Evolutionary conservation across 1,284 basidiomycete species (phyloP), one percentile per base, ranked within the genome.

Genomic region (Ganoderma meredithae): DNA sequence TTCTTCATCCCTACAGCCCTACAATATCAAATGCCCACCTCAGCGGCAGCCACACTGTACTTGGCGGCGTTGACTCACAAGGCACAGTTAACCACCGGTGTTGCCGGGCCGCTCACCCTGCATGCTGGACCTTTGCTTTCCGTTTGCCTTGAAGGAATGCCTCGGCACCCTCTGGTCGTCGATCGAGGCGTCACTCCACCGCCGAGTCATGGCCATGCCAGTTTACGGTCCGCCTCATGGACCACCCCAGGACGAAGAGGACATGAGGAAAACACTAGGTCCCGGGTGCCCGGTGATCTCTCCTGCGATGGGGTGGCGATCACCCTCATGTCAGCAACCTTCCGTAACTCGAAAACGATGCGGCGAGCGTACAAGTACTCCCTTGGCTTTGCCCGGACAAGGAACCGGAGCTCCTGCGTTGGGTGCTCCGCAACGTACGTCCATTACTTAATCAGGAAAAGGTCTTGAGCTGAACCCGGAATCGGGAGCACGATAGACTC

Each of bases 1-100:
- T 44, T 69, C 65, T 36, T 60, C 70, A 66, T 69, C 62, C 65
- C 65, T 61, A 67, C 67, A 52, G 47, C 40, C 59, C 49, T 33
- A 52, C 65, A 52, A 64, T 64, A 64, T 64, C 66, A 66, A 60
- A 53, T 15, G 27, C 40, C 36, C 43, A 22, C 41, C 17, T 66
- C 62, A 44, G 33, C 43, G 33, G 15, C 52, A 44, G 25, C 40
- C 6, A 44, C 25, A 52, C 40, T 53, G 33, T n/a, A 19, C 27
- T 31, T 31, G 27, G 22, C 49, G 13, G 17, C 9, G 41, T 43
- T 62, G n/a, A 47, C 27, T 31, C 27, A 49, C 22, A 49, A 49
- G 25, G 44, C 47, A 49, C 22, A 49, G 17, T 53, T 53, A 60
- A 63, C 55, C 61, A 67, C 31, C 17, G 17, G 53, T 22, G 55